phyloP scores from a whole-genome alignment of 1,139 yeast genomes.

The Suhomyces chickasaworum region DNA sequence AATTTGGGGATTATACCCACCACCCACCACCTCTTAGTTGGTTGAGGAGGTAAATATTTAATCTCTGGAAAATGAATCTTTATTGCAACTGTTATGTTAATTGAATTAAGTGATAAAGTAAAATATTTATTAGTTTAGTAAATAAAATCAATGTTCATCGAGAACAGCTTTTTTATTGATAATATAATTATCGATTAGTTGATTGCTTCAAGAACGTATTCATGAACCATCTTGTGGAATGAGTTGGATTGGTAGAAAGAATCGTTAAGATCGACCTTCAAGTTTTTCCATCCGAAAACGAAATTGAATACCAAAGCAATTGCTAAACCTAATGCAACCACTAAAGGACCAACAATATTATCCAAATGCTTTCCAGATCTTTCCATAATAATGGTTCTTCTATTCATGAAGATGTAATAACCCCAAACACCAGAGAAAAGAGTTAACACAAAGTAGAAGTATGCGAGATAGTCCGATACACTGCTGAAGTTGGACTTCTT shows the following conservation, averaged over 20 bases:
- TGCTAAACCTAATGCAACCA: conserved; percentile 71
- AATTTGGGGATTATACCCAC: too few relatives aligned
- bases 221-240: conserved; percentile 39
- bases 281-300: conserved; percentile 55
- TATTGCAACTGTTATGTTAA: too few relatives aligned
- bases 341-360: conserved; percentile 83
- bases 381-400: conserved; percentile 73
- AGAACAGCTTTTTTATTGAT: neutral
- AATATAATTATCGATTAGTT: conserved; percentile 3
- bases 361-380: conserved; percentile 89
- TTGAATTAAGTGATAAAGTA: neutral
- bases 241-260: conserved; percentile 38
- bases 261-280: conserved; percentile 25
- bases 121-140: neutral
- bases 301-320: conserved; percentile 73
- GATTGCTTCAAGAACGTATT: conserved; percentile 25
- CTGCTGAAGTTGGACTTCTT: conserved; percentile 57
- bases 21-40: too few relatives aligned
- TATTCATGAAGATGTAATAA: conserved; percentile 68
- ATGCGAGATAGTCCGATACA: conserved; percentile 69
- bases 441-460: conserved; percentile 76
- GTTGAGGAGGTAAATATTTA: too few relatives aligned
- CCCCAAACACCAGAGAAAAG: conserved; percentile 90
- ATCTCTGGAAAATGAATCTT: too few relatives aligned
- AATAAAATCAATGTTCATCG: neutral